Percentiles rank a stretch among this genome's conserved stretches.
Conservation (phyloP, 306 rosid species). For the Acmispon strigosus region DNA sequence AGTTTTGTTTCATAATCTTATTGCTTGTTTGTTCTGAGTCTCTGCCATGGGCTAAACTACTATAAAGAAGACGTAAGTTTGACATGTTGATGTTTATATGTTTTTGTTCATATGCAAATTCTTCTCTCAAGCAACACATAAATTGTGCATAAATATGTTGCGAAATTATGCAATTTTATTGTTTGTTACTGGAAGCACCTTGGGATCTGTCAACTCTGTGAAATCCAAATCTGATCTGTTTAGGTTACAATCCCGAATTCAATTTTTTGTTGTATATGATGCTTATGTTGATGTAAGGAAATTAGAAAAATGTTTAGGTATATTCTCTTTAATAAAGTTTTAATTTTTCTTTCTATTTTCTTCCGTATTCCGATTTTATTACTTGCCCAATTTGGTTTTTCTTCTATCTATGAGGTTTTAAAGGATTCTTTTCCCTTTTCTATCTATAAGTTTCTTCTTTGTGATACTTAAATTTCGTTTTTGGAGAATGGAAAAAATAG, state of each 20-base stretch:
- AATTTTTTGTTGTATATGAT: not conserved
- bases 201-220: not conserved
- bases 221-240: not conserved
- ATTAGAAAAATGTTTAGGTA: not conserved
- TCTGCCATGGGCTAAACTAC: not conserved
- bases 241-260: not conserved
- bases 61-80: not conserved
- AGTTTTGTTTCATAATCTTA: not conserved
- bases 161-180: not conserved
- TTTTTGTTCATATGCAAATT: not conserved
- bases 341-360: not conserved
- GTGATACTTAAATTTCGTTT: not conserved
- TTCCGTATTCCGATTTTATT: not conserved
- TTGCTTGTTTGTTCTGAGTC: not conserved
- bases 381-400: not conserved
- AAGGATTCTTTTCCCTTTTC: not conserved
- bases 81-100: not conserved
- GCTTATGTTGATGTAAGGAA: not conserved
- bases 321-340: not conserved
- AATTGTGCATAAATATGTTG: not conserved
- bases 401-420: not conserved
- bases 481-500: not conserved
- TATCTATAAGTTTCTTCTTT: not conserved
- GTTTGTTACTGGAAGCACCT: not conserved
- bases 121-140: not conserved